Evolutionary conservation across 2,329 filamentous ascomycete species (phyloP).

Genomic region (Colletotrichum sp.): DNA sequence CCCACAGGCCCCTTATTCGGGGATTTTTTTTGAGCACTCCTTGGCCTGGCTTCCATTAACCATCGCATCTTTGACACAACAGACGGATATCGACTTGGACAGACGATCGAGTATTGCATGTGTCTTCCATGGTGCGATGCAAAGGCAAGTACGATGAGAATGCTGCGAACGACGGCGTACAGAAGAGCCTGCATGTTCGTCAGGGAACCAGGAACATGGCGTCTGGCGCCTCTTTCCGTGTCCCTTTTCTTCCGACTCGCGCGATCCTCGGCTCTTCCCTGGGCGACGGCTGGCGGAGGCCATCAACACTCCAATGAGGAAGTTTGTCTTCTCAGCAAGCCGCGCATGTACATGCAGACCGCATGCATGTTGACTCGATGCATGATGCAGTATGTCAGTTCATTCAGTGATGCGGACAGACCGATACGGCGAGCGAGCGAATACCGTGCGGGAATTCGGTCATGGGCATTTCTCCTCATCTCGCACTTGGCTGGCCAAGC

Average conservation of each 20-base stretch:
- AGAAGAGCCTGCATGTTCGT: background rate
- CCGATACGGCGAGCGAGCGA: conserved; percentile 7
- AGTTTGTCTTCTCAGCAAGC: background rate
- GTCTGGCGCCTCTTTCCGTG: background rate
- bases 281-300: background rate
- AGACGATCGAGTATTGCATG: background rate
- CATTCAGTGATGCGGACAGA: conserved; percentile 7
- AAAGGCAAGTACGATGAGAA: background rate
- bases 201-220: conserved; percentile 10
- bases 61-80: background rate
- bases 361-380: conserved; percentile 21
- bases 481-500: background rate
- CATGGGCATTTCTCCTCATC: conserved; percentile 7
- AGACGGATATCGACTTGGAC: background rate
- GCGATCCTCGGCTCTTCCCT: conserved; percentile 16
- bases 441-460: background rate
- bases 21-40: background rate
- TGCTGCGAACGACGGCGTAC: background rate
- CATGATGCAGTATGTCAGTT: conserved; percentile 14
- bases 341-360: conserved; percentile 10
- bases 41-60: background rate
- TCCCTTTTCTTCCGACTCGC: conserved; percentile 17
- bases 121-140: background rate
- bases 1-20: background rate
- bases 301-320: conserved; percentile 14